phyloP scores from a whole-genome alignment of 129 eudicot genomes.

The Mikania micrantha region DNA sequence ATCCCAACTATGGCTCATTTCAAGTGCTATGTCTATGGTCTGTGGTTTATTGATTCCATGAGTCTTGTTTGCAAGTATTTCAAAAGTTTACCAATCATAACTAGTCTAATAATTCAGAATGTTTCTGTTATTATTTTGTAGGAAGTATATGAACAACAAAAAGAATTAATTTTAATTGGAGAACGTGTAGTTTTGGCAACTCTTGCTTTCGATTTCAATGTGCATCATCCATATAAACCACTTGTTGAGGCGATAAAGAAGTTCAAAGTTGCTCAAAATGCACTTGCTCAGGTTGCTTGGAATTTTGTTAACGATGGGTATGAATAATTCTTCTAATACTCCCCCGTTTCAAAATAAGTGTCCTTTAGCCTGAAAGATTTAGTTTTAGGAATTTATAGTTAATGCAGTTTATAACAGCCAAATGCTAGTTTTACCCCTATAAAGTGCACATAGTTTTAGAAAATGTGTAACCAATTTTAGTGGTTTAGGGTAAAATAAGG shows the following conservation, averaged over 20 bases:
- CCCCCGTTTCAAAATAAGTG: not conserved
- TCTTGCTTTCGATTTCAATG: slow-evolving; percentile 82
- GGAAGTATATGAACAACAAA: slow-evolving; percentile 96
- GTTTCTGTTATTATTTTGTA: slow-evolving; percentile 28
- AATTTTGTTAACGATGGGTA: slow-evolving; percentile 98
- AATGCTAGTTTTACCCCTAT: not conserved
- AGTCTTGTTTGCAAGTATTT: not conserved
- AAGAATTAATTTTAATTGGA: slow-evolving; percentile 68
- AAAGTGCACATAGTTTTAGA: not conserved
- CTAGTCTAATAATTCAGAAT: not conserved
- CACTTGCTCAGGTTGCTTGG: slow-evolving; percentile 98
- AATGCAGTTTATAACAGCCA: not conserved
- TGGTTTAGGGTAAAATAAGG: not conserved
- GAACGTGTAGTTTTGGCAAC: slow-evolving; percentile 86
- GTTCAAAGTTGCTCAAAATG: slow-evolving; percentile 88
- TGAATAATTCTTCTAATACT: slow-evolving; percentile 20
- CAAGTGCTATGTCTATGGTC: too few species aligned
- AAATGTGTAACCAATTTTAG: not conserved
- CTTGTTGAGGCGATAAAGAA: slow-evolving; percentile 96
- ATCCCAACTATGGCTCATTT: not conserved
- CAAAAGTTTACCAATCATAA: not conserved
- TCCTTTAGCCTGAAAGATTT: not conserved
- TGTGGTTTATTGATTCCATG: not conserved
- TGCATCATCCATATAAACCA: slow-evolving; percentile 90
- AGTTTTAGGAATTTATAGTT: not conserved